phyloP scores from a whole-genome alignment of 78 protist genomes.

The Dictyostelium purpureum region DNA sequence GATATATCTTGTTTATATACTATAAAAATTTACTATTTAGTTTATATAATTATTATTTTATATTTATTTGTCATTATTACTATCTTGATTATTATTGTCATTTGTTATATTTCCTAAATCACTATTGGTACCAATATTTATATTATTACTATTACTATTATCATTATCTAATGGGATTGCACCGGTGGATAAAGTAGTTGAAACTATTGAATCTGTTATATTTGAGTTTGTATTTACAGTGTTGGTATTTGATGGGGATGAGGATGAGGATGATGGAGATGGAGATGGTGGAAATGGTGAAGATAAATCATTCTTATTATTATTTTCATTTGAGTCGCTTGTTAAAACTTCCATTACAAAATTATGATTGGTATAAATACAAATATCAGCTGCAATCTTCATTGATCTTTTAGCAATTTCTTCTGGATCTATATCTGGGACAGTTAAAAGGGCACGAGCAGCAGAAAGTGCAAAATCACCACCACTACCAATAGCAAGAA shows the following conservation, averaged over 20 bases:
- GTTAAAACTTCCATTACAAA: slow-evolving; percentile 57
- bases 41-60: too few species aligned
- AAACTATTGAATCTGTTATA: background rate
- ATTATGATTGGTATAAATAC: slow-evolving; percentile 85
- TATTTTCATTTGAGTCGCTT: background rate
- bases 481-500: slow-evolving; percentile 89
- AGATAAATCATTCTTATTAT: background rate
- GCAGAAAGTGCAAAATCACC: slow-evolving; percentile 90
- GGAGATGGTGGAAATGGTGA: background rate
- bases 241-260: background rate
- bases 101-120: too few species aligned
- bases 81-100: too few species aligned
- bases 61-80: too few species aligned
- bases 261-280: background rate
- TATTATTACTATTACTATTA: background rate
- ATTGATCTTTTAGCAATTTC: slow-evolving; percentile 85
- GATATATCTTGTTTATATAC: too few species aligned
- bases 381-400: slow-evolving; percentile 89
- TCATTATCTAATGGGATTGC: background rate
- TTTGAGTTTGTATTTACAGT: background rate
- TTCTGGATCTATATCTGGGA: slow-evolving; percentile 78
- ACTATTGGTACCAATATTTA: background rate
- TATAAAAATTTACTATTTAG: too few species aligned
- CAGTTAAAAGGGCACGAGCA: slow-evolving; percentile 88
- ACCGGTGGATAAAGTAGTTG: background rate